phyloP scores from a whole-genome alignment of 2,329 filamentous ascomycete species.

The Penicillium sp. region DNA sequence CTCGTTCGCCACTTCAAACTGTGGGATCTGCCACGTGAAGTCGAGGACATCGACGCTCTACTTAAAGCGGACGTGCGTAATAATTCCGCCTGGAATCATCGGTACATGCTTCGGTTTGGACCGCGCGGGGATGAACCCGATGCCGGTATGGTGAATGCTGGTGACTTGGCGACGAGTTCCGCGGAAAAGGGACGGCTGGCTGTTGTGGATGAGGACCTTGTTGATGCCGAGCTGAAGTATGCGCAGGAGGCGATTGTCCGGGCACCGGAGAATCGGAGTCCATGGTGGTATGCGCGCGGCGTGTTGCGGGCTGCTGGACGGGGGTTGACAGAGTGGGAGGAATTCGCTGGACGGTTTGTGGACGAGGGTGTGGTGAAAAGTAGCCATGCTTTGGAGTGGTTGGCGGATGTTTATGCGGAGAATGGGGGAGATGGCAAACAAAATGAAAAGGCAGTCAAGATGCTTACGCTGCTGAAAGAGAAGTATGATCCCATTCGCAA shows the following conservation, averaged over 20 bases:
- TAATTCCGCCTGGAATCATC: slow-evolving; percentile 96
- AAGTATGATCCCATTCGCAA: slow-evolving; percentile 87
- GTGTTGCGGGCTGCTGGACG: slow-evolving; percentile 62
- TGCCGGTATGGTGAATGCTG: slow-evolving; percentile 33
- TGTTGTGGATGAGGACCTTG: slow-evolving; percentile 54
- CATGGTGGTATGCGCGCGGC: slow-evolving; percentile 87
- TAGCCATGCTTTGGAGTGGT: slow-evolving; percentile 52
- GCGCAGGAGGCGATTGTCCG: slow-evolving; percentile 65
- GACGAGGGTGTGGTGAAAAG: slow-evolving; percentile 48
- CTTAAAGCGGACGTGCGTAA: slow-evolving; percentile 80
- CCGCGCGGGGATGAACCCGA: slow-evolving; percentile 43
- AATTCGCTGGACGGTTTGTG: slow-evolving; percentile 52
- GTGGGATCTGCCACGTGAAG: slow-evolving; percentile 55
- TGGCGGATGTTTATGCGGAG: slow-evolving; percentile 43
- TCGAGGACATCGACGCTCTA: slow-evolving; percentile 64
- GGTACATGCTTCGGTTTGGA: slow-evolving; percentile 86
- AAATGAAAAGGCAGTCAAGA: slow-evolving; percentile 58
- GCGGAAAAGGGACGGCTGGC: slow-evolving; percentile 29
- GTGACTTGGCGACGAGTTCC: slow-evolving; percentile 8
- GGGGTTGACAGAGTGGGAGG: slow-evolving; percentile 46
- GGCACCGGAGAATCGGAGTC: slow-evolving; percentile 87
- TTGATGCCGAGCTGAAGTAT: slow-evolving; percentile 70
- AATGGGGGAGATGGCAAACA: slow-evolving; percentile 41
- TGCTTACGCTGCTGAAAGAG: slow-evolving; percentile 66
- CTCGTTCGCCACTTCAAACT: slow-evolving; percentile 59